These are phyloP conservation scores for Rhizopus microsporus DNA, from an alignment of 371 early-diverging fungal genomes.

Conservation along the genomic window DNA sequence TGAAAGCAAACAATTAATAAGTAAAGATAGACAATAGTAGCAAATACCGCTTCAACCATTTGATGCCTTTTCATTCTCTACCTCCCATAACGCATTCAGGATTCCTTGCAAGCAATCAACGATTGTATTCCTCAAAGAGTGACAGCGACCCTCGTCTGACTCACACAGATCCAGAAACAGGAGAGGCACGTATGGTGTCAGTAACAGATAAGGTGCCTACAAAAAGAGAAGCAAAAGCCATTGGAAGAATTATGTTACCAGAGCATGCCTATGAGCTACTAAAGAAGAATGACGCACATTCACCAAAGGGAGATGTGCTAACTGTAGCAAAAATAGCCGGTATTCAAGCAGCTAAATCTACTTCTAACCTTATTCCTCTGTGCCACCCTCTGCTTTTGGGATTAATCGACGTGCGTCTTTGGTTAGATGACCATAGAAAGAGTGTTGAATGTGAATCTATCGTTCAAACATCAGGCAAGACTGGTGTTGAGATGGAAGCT, in stretches of 20 bases:
- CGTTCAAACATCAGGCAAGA: constrained; percentile 80
- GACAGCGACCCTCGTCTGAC: constrained; percentile 51
- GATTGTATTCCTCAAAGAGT: constrained; percentile 10
- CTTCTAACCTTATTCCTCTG: constrained; percentile 81
- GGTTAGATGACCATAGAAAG: constrained; percentile 37
- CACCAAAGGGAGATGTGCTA: constrained; percentile 83
- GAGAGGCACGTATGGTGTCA: constrained; percentile 85
- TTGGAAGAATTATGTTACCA: constrained; percentile 68
- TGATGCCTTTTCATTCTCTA: not conserved
- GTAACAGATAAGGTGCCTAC: constrained; percentile 70
- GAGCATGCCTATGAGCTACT: constrained; percentile 63
- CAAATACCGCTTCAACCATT: not conserved
- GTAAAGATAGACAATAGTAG: not conserved
- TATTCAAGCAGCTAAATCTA: constrained; percentile 89
- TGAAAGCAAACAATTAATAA: not conserved
- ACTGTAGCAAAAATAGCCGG: constrained; percentile 90
- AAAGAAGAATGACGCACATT: constrained; percentile 44
- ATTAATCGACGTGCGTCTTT: constrained; percentile 66
- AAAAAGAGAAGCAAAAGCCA: constrained; percentile 72
- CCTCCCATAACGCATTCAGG: not conserved
- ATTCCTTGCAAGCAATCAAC: not conserved
- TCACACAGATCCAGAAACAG: constrained; percentile 75
- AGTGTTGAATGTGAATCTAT: constrained; percentile 57
- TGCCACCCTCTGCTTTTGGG: constrained; percentile 87
- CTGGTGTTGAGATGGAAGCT: constrained; percentile 96